Evolutionary conservation across 139 green algal genomes (phyloP).

Genomic region (Limnomonas spitsbergensis): DNA sequence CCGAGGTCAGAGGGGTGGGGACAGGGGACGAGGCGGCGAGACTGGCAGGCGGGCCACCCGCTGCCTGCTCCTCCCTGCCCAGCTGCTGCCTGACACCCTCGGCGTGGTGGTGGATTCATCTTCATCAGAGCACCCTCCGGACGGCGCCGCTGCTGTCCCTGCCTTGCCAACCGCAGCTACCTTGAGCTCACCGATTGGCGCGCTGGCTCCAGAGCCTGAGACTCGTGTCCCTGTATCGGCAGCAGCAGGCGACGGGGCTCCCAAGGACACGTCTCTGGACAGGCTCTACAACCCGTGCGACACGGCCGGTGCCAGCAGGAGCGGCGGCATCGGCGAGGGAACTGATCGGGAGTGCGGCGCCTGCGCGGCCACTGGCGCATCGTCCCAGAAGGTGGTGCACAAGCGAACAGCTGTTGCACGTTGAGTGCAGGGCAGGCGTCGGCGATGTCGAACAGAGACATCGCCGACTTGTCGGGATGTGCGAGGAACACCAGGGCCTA

Average conservation of each 20-base stretch:
- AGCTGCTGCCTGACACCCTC: too few species aligned
- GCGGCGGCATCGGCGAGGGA: background rate
- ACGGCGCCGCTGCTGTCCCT: too few species aligned
- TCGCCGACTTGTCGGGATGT: conserved; percentile 24
- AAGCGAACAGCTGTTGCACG: conserved; percentile 47
- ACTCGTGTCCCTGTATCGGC: too few species aligned
- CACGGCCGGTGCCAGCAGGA: background rate
- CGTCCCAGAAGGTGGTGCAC: conserved; percentile 46
- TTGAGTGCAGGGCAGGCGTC: conserved; percentile 35
- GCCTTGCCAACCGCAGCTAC: too few species aligned
- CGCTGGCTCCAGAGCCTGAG: too few species aligned
- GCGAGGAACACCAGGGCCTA: conserved; percentile 37
- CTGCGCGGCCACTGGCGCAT: conserved; percentile 5
- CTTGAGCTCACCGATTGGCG: too few species aligned
- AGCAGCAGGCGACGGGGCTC: background rate
- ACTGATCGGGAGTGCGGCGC: background rate
- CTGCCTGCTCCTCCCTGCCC: too few species aligned
- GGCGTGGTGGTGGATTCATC: too few species aligned
- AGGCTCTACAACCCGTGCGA: too few species aligned
- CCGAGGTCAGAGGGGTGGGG: background rate
- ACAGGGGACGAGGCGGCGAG: background rate
- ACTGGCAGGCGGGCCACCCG: too few species aligned
- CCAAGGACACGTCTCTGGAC: background rate
- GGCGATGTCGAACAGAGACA: conserved; percentile 37
- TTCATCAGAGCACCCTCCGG: too few species aligned